phyloP scores from a whole-genome alignment of 2,329 filamentous ascomycete genomes.

The Penicillium sp. region DNA sequence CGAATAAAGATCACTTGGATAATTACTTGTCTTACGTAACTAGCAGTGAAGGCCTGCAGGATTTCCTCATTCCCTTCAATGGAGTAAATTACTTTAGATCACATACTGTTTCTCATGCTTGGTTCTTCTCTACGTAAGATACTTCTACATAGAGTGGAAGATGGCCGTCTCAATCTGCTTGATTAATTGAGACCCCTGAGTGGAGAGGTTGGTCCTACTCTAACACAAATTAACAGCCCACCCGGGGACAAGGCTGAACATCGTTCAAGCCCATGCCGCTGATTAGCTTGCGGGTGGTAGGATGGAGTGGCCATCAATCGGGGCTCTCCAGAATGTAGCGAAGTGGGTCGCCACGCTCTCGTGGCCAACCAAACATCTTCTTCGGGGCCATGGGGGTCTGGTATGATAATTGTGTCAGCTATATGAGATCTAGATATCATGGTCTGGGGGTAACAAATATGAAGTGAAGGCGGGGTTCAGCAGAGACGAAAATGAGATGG shows the following conservation, averaged over 20 bases:
- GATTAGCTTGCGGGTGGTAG: neutral
- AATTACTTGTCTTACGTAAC: conserved; percentile 6
- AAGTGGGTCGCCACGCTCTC: neutral
- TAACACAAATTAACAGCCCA: neutral
- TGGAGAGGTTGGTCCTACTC: neutral
- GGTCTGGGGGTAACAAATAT: neutral
- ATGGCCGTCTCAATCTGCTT: neutral
- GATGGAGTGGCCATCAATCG: neutral
- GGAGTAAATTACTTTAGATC: conserved; percentile 39
- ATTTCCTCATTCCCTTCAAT: conserved; percentile 33
- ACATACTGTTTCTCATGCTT: no score
- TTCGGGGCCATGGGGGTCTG: neutral
- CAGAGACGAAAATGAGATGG: neutral
- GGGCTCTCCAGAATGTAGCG: neutral
- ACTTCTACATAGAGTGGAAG: neutral
- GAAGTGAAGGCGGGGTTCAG: neutral
- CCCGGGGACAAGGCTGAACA: neutral
- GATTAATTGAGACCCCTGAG: neutral
- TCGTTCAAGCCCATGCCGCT: neutral
- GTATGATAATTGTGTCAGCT: neutral
- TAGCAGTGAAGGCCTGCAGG: conserved; percentile 13
- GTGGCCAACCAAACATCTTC: neutral
- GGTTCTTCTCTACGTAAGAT: neutral
- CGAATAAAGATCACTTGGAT: conserved; percentile 7
- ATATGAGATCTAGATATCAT: neutral